Percentiles rank a stretch among this genome's conserved stretches.
Conservation (phyloP, 1,284 basidiomycete species). For the Puccinia hordei region DNA sequence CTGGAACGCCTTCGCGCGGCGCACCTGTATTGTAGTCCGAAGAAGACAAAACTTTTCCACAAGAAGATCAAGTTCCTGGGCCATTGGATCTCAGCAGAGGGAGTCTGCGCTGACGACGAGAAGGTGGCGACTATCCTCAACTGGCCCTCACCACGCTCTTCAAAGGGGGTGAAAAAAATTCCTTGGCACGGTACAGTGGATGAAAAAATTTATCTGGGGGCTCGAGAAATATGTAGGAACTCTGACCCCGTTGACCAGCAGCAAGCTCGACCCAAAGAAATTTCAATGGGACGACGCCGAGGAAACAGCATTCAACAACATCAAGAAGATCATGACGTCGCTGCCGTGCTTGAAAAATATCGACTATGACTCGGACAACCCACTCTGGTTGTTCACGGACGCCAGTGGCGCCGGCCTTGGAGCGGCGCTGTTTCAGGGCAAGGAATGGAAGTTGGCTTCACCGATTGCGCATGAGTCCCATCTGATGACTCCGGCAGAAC, state of each 20-base stretch:
- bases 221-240: too few relatives aligned
- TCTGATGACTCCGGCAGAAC: too few relatives aligned
- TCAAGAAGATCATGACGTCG: not conserved
- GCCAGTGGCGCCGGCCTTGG: too few relatives aligned
- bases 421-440: too few relatives aligned
- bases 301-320: not conserved
- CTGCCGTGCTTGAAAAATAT: not conserved
- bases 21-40: too few relatives aligned
- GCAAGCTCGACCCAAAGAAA: not conserved
- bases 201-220: too few relatives aligned
- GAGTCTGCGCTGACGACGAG: not conserved
- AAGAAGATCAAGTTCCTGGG: slow-evolving; percentile 27
- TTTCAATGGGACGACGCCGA: not conserved
- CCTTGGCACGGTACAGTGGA: slow-evolving; percentile 1
- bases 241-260: too few relatives aligned
- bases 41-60: too few relatives aligned
- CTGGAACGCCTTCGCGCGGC: not conserved
- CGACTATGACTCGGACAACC: not conserved
- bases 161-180: slow-evolving; percentile 11
- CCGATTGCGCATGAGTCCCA: too few relatives aligned
- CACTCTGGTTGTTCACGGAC: slow-evolving; percentile 7
- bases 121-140: not conserved
- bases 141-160: not conserved
- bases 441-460: too few relatives aligned
- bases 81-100: slow-evolving; percentile 13